Base-by-base conservation (phyloP, 805 yeast species). In the Nakazawaea pomicola region DNA sequence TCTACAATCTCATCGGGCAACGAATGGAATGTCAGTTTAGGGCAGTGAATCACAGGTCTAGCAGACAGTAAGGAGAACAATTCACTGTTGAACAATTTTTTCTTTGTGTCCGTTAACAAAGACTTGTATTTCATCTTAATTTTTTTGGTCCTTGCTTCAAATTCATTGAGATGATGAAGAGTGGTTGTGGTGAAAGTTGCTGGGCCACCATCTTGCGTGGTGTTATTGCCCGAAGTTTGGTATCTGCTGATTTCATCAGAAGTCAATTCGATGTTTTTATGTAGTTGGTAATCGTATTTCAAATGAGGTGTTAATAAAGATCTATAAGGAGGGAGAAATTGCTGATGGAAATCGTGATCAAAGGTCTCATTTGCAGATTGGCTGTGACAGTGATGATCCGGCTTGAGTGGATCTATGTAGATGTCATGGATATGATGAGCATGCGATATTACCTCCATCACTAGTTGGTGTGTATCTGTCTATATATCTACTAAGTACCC, bases 61-160 rank as follows among this genome's bases (percentile, higher is more conserved):
- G 38, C 50, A 9, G 61, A 38, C 7, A 56, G 66, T 40, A 65
- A 48, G 8, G 68, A 60, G 41, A 62, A 56, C n/a, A 70, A 58
- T 14, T 74, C 78, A 40, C 70, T 78, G 43, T 56, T 62, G 14
- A 59, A 12, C 8, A 60, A 40, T 38, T 55, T 53, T 38, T 54
- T 55, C 21, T 52, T 47, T 1, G 60, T 54, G 33, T 43, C 55
- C n/a, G 69, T 58, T 20, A 75, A 50, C 39, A 74, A 53, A 2
- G 75, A 65, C 45, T 64, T 65, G 49, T 74, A 74, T 47, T 69
- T 70, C 74, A 72, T 72, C 47, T 64, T 68, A 46, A 70, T 36
- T 25, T 44, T 48, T 12, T 32, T 41, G 5, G 38, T 8, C 20
- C 21, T 36, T 4, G 15, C 40, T 11, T 16, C 6, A 10, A n/a